Evolutionary conservation across 2,329 filamentous ascomycete species (phyloP).

Genomic region (Exophiala sp.): DNA sequence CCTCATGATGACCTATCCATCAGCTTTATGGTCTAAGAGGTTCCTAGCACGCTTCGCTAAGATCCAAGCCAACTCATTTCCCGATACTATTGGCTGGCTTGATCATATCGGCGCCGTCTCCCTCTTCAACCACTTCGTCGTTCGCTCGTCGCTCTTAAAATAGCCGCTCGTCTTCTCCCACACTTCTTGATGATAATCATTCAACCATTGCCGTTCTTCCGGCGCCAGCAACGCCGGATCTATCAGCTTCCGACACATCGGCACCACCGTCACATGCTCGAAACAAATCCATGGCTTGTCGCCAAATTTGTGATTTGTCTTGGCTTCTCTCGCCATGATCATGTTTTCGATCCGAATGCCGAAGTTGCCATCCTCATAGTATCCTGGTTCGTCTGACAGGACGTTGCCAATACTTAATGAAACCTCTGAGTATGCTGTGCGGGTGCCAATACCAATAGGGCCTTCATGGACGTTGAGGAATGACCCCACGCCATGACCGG

Average conservation of each 20-base stretch:
- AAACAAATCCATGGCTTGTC: constrained; percentile 94
- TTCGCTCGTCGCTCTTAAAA: constrained; percentile 69
- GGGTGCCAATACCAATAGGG: constrained; percentile 90
- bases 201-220: constrained; percentile 79
- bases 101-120: constrained; percentile 47
- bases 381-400: constrained; percentile 92
- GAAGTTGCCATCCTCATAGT: constrained; percentile 92
- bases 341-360: constrained; percentile 97
- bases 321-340: constrained; percentile 81
- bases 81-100: too few species aligned
- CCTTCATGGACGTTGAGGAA: constrained; percentile 97
- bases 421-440: constrained; percentile 87
- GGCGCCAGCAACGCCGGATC: constrained; percentile 68
- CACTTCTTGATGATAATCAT: constrained; percentile 78
- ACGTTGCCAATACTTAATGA: constrained; percentile 88
- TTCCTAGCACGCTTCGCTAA: too few species aligned
- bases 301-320: constrained; percentile 82
- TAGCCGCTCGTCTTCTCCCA: constrained; percentile 74
- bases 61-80: too few species aligned
- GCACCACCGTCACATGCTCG: constrained; percentile 95
- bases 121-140: constrained; percentile 75
- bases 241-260: constrained; percentile 85
- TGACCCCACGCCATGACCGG: constrained; percentile 91
- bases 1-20: too few species aligned
- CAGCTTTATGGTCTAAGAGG: too few species aligned